Conservation (phyloP, 2,329 filamentous ascomycete genomes). For the Didymella pinodella region DNA sequence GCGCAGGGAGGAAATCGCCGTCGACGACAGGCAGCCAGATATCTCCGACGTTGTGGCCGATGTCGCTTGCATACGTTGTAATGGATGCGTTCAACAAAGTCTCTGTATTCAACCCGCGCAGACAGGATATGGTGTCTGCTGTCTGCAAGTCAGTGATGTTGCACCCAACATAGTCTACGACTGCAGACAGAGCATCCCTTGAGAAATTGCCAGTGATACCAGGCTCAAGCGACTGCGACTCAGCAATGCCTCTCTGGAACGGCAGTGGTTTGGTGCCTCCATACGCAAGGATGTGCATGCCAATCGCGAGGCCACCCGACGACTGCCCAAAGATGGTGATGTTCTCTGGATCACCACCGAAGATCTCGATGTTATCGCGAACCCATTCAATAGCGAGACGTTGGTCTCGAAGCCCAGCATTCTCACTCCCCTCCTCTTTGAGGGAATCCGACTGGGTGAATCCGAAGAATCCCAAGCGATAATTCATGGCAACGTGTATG, state of each 20-base stretch:
- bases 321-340: conserved; percentile 54
- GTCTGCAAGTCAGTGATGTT: conserved; percentile 53
- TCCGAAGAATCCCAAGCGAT: conserved; percentile 52
- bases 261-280: conserved; percentile 42
- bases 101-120: conserved; percentile 55
- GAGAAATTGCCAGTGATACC: conserved; percentile 59
- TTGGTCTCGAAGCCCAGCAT: conserved; percentile 52
- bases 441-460: conserved; percentile 49
- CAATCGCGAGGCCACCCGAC: conserved; percentile 45
- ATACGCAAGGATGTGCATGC: conserved; percentile 47
- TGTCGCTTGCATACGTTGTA: conserved; percentile 53
- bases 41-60: conserved; percentile 54
- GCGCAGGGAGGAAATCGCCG: conserved; percentile 58
- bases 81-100: conserved; percentile 56
- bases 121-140: conserved; percentile 56
- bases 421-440: conserved; percentile 44
- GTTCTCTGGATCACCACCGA: conserved; percentile 46
- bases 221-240: conserved; percentile 60
- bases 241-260: conserved; percentile 48
- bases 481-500: conserved; percentile 50
- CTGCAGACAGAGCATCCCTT: conserved; percentile 55
- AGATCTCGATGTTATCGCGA: conserved; percentile 46
- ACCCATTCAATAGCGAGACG: conserved; percentile 52
- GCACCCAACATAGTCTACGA: conserved; percentile 57
- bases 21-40: conserved; percentile 62